Percentiles rank a stretch among this genome's conserved stretches.
Conservation (phyloP, 257 asterid species). For the Fraxinus cuspidata region DNA sequence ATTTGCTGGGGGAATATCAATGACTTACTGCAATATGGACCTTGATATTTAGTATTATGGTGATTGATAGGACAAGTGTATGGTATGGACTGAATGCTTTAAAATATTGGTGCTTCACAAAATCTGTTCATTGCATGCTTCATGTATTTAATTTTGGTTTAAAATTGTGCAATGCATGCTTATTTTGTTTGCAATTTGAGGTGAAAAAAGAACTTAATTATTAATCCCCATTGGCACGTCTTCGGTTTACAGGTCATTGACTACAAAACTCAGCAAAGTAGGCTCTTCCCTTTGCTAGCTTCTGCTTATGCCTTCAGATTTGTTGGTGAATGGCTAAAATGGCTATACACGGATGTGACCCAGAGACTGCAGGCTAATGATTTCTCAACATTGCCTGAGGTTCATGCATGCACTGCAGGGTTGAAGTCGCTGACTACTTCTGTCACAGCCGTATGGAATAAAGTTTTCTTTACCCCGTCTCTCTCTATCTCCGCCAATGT, state of each 20-base stretch:
- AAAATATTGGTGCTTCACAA: background rate
- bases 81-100: background rate
- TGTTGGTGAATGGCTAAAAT: slow-evolving; percentile 95
- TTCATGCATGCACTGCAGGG: slow-evolving; percentile 99
- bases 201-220: background rate
- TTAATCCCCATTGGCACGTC: slow-evolving; percentile 9
- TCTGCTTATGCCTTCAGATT: slow-evolving; percentile 97
- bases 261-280: slow-evolving; percentile 90
- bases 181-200: background rate
- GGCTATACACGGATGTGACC: slow-evolving; percentile 91
- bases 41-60: background rate
- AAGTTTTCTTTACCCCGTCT: background rate
- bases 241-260: slow-evolving; percentile 69
- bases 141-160: background rate
- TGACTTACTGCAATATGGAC: background rate
- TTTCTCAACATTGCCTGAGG: slow-evolving; percentile 94
- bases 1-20: background rate
- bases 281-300: slow-evolving; percentile 95
- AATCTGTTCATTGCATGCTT: background rate
- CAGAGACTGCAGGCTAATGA: slow-evolving; percentile 78
- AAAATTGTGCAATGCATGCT: background rate
- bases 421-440: slow-evolving; percentile 95
- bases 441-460: slow-evolving; percentile 82
- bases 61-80: background rate
- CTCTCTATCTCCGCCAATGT: background rate